Evolutionary conservation across 1,284 basidiomycete species (phyloP).

Genomic region (Dichomitus squalens): DNA sequence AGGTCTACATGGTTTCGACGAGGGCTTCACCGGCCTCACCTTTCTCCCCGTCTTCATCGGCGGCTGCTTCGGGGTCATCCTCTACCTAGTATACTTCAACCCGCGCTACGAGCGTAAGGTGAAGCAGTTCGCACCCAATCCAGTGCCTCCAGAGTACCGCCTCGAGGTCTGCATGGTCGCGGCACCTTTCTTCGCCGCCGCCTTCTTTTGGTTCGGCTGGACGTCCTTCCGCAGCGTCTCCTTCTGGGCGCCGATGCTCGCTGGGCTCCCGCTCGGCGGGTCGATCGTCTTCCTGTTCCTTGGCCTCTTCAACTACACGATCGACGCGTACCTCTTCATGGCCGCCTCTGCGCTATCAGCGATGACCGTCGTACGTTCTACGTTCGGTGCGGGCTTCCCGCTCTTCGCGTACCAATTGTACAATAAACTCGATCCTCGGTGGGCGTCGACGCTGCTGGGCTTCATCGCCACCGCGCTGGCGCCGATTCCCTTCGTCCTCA

Average conservation of each 20-base stretch:
- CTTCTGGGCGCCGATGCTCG: conserved; percentile 36
- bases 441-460: conserved; percentile 38
- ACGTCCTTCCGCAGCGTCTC: conserved; percentile 36
- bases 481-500: conserved; percentile 39
- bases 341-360: conserved; percentile 41
- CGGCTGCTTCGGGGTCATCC: conserved; percentile 25
- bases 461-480: conserved; percentile 32
- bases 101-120: conserved; percentile 33
- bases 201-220: conserved; percentile 51
- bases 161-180: conserved; percentile 45
- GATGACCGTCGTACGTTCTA: conserved; percentile 37
- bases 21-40: conserved; percentile 43
- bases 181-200: conserved; percentile 42
- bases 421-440: conserved; percentile 36
- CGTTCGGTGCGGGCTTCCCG: conserved; percentile 41
- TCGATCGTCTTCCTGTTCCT: conserved; percentile 35
- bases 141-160: conserved; percentile 49
- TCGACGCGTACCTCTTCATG: conserved; percentile 40
- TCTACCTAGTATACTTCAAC: conserved; percentile 34
- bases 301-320: conserved; percentile 39
- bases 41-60: conserved; percentile 50
- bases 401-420: conserved; percentile 42
- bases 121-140: conserved; percentile 37
- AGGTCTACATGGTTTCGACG: conserved; percentile 38
- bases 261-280: conserved; percentile 32